Conservation (phyloP, 2,329 filamentous ascomycete genomes). For the Phaeomoniella chlamydospora region DNA sequence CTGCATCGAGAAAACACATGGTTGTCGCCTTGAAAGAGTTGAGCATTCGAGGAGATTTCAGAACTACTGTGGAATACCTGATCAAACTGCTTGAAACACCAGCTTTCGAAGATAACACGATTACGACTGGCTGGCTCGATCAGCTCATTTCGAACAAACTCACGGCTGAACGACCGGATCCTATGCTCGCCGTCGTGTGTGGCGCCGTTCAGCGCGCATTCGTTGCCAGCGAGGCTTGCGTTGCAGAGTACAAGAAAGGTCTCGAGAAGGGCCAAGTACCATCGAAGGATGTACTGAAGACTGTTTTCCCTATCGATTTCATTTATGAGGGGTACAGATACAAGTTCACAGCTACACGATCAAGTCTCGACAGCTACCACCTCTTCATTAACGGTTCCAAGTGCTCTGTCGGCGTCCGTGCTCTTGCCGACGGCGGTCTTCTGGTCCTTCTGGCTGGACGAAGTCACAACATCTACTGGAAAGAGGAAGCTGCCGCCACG, state of each 20-base stretch:
- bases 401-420: constrained; percentile 81
- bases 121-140: constrained; percentile 96
- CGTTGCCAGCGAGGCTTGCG: constrained; percentile 78
- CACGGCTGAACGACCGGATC: constrained; percentile 87
- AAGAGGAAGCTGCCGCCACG: constrained; percentile 92
- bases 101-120: constrained; percentile 97
- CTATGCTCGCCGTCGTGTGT: constrained; percentile 84
- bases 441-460: constrained; percentile 80
- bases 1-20: constrained; percentile 97
- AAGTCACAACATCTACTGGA: constrained; percentile 99
- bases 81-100: constrained; percentile 98
- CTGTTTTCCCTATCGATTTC: constrained; percentile 93
- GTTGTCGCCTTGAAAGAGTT: constrained; percentile 95
- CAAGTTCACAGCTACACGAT: constrained; percentile 94
- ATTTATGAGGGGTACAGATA: constrained; percentile 95
- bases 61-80: constrained; percentile 95
- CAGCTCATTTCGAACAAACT: constrained; percentile 97
- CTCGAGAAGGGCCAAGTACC: constrained; percentile 96
- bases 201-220: constrained; percentile 93
- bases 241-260: constrained; percentile 72
- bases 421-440: constrained; percentile 84
- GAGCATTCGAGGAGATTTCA: constrained; percentile 98
- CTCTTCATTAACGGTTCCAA: constrained; percentile 98
- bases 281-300: constrained; percentile 92
- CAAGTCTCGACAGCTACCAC: constrained; percentile 86